Evolutionary conservation across 352 stramenopile species (phyloP).

Genomic region (Phytophthora uliginosa): DNA sequence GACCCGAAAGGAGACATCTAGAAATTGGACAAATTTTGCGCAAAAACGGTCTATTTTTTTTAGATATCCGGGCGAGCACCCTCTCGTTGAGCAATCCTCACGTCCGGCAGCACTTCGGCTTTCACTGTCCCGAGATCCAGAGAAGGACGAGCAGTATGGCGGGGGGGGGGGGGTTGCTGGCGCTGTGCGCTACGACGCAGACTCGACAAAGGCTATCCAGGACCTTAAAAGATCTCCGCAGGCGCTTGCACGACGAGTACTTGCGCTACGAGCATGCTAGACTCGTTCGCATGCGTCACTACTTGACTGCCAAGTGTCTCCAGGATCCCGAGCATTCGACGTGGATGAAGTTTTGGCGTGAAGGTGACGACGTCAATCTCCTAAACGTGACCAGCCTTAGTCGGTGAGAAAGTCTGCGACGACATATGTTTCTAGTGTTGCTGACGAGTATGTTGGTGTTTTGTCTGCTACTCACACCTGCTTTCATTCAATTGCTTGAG

Average conservation of each 20-base stretch:
- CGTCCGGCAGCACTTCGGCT: too few species aligned
- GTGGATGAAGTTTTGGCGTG: neutral
- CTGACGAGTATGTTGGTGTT: neutral
- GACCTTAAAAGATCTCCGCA: neutral
- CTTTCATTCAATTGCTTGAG: neutral
- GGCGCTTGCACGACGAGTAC: neutral
- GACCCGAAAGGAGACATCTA: neutral
- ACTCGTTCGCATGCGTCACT: neutral
- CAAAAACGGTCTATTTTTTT: neutral
- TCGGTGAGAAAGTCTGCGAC: neutral
- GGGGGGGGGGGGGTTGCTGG: neutral
- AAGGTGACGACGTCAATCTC: neutral
- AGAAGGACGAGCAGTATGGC: too few species aligned
- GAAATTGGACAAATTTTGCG: neutral
- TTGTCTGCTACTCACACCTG: neutral
- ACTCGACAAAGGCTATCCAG: neutral
- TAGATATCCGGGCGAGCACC: neutral
- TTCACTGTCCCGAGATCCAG: too few species aligned
- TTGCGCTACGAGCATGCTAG: neutral
- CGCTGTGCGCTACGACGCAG: neutral
- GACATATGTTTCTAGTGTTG: too few species aligned
- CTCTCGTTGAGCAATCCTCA: neutral
- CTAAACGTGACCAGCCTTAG: neutral
- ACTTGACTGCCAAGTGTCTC: neutral
- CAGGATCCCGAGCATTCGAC: neutral